Evolutionary conservation across 2,329 filamentous ascomycete genomes (phyloP), one percentile per base, ranked within the genome.

Genomic region (Arachnomyces sp.): DNA sequence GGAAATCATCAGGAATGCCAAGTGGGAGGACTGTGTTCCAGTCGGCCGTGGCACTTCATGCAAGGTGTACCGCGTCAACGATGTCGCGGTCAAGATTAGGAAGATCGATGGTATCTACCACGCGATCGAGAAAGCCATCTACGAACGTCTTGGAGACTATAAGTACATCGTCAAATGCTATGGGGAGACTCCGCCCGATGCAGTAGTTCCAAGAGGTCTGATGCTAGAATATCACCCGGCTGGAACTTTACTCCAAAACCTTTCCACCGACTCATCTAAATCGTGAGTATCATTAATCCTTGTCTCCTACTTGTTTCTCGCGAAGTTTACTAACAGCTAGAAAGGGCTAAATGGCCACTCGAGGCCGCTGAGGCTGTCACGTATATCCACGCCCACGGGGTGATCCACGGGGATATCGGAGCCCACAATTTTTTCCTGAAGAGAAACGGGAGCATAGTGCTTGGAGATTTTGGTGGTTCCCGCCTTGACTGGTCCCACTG

Each of bases 351-450:
- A 25, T 41, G 39, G 39, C 18, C 33, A 16, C 17, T 41, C 6
- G 32, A 41, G 25, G 39, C 39, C 8, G 20, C 39, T n/a, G 39
- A 41, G 28, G 39, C 18, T 8, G n/a, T 41, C 18, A 28, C 18
- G 20, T 36, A 41, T 20, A 36, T 41, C 16, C 39, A 41, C 13
- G 8, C 32, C 3, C 36, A 41, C 30, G 8, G 4, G 7, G 39
- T 41, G 9, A 16, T 41, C 4, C 39, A 36, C 9, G 39, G 39
- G 3, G 39, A 41, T 17, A 16, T 41, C 28, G 39, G 39, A 3
- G 35, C 20, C 11, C 31, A 36, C 15, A 41, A 41, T 31, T 16
- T 41, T 16, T 29, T 41, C n/a, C 30, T 41, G 18, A 28, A 36
- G 15, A 16, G n/a, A 9, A 28, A 37, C 7, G 34, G 15, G 15